Evolutionary conservation across 2,329 filamentous ascomycete genomes (phyloP), one percentile per base, ranked within the genome.

Genomic region (Albophoma yamanashiensis): DNA sequence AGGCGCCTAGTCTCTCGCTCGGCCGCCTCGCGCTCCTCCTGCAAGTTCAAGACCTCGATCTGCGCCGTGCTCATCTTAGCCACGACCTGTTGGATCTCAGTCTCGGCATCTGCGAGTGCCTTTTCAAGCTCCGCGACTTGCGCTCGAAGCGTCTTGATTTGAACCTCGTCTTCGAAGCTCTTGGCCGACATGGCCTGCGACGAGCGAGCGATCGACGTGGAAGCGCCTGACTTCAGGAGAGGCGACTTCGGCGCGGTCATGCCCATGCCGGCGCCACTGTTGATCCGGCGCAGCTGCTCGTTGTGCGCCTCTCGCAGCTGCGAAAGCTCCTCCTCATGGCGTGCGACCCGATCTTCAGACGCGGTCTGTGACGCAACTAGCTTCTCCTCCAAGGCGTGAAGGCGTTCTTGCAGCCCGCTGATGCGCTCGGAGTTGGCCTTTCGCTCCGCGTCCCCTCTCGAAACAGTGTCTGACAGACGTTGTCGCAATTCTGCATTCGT

Each of bases 121-220:
- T 85, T 87, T 77, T 99, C 94, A 3, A 99, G 84, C 74, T 96
- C 91, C 60, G 85, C 78, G 9, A 97, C 90, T 62, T 89, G 86
- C 62, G 85, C 83, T 71, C 92, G 89, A 40, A 99, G 84, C 61
- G 83, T 79, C 62, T 89, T 84, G 58, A 93, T 86, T 76, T 91
- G 85, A 15, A 86, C 82, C 57, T 88, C 88, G 65, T 94, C 87
- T 15, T 86, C 84, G 31, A 89, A 87, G 58, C 81, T 87, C 80
- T 82, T 86, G 2, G 86, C 82, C 3, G 84, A 83, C 62, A 83
- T 79, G 61, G 77, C 80, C 47, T 76, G 81, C 60, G 71, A 67
- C 11, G 70, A 65, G 62, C 69, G 67, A 1, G 70, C 69, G 65
- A 70, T 75, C 65, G 71, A 75, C 60, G 63, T 73, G 40, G 64